These are phyloP conservation scores for Thalassiosira hispida DNA, from an alignment of 352 stramenopile genomes.

Conservation along the genomic window DNA sequence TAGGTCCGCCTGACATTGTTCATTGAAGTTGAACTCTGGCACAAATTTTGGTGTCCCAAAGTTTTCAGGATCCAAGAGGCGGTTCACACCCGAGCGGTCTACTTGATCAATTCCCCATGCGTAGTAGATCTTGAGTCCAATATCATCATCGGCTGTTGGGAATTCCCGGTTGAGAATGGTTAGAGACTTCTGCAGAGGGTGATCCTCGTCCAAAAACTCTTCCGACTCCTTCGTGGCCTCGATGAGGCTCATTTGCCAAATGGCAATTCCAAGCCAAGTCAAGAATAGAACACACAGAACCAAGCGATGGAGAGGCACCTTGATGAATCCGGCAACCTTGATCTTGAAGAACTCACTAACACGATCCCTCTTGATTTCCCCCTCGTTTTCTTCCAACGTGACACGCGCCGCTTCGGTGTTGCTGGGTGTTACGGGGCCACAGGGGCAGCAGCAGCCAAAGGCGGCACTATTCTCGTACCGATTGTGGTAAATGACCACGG, in stretches of 20 bases:
- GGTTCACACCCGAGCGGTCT: constrained; percentile 57
- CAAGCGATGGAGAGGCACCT: constrained; percentile 43
- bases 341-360: constrained; percentile 57
- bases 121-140: constrained; percentile 57
- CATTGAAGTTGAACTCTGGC: constrained; percentile 54
- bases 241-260: constrained; percentile 42
- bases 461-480: constrained; percentile 42
- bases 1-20: constrained; percentile 60
- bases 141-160: constrained; percentile 55
- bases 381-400: constrained; percentile 20
- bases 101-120: constrained; percentile 65
- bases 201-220: constrained; percentile 60
- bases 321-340: constrained; percentile 50
- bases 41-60: constrained; percentile 53
- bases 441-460: constrained; percentile 62
- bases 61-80: constrained; percentile 46
- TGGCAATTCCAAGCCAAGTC: constrained; percentile 43
- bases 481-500: constrained; percentile 70
- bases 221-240: constrained; percentile 63
- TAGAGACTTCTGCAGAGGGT: constrained; percentile 63
- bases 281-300: constrained; percentile 47
- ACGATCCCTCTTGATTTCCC: constrained; percentile 37
- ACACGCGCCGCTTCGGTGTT: constrained; percentile 33
- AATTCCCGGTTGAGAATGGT: constrained; percentile 63
- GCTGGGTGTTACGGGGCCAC: constrained; percentile 19